These are phyloP conservation scores for Trichosporon sp. DNA, from an alignment of 1,284 basidiomycete species.

Conservation along the genomic window DNA sequence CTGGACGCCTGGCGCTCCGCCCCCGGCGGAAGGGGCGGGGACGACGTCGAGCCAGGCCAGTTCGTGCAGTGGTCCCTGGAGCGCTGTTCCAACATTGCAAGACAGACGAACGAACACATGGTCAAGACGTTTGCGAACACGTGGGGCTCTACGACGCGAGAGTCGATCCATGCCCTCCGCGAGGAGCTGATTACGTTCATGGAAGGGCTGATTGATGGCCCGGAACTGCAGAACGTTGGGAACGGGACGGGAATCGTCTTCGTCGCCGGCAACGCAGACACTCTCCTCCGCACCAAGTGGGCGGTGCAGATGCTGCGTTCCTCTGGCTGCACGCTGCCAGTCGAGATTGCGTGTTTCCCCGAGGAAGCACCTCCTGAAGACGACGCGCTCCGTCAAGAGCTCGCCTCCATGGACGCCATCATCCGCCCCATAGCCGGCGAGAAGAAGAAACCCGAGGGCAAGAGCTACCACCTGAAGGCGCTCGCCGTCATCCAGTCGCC, in stretches of 20 bases:
- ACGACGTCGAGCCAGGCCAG: constrained; percentile 52
- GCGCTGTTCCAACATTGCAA: constrained; percentile 46
- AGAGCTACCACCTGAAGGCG: constrained; percentile 60
- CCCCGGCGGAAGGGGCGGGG: constrained; percentile 54
- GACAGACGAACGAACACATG: constrained; percentile 56
- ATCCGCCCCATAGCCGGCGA: constrained; percentile 54
- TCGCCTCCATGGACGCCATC: constrained; percentile 51
- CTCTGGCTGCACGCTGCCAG: constrained; percentile 54
- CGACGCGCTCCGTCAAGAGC: constrained; percentile 47
- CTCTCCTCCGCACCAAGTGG: constrained; percentile 56
- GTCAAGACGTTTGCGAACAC: constrained; percentile 48
- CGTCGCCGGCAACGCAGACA: constrained; percentile 61
- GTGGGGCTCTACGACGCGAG: constrained; percentile 54
- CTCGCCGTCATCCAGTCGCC: constrained; percentile 57
- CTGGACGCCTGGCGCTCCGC: constrained; percentile 56
- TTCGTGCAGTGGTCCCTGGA: constrained; percentile 56
- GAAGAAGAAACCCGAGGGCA: constrained; percentile 50
- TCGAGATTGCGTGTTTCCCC: constrained; percentile 56
- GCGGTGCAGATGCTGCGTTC: constrained; percentile 54
- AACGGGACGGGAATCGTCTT: constrained; percentile 58
- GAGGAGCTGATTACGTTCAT: constrained; percentile 53
- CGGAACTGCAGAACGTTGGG: constrained; percentile 35
- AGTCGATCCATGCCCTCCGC: constrained; percentile 46
- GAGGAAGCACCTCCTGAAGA: constrained; percentile 53
- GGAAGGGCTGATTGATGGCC: constrained; percentile 38